Base-by-base conservation (phyloP, 371 early-diverging fungal genomes). In the Batkoa obscura region DNA sequence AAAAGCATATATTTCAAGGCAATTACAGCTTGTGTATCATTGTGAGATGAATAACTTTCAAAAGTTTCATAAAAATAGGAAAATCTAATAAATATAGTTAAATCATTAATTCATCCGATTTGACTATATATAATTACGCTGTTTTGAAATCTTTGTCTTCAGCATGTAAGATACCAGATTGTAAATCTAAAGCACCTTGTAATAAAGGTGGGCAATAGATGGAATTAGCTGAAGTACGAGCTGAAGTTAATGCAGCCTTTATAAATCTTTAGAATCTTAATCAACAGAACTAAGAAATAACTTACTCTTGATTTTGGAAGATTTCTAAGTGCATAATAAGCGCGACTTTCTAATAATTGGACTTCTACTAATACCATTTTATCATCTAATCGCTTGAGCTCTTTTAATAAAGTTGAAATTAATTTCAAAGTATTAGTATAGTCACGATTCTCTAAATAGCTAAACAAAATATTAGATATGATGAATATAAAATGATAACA, bases 81-180 rank as follows among this genome's bases (percentile, higher is more conserved):
- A 65, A 66, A 64, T 8, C 61, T 60, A 46, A 33, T 33, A 48
- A 50, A 43, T 71, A 70, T 45, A 33, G 34, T 31, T n/a, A 35
- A 9, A 32, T 39, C 17, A 41, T 30, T 2, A 38, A 62, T 43
- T 56, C 32, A 34, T 13, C 6, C 6, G 5, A 15, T 56, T 62
- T 58, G 52, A 30, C n/a, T 17, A 6, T 49, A 37, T 13, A 37
- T 34, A 12, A 8, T 42, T 80, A 94, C 62, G 90, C 97, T 1
- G 97, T 98, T 72, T 94, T 93, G 71, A 92, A 98, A 64, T 98
- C 98, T 71, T 91, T 91, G 59, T 98, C 98, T 64, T 98, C 98
- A 43, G 96, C 88, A 62, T 96, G 94, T 59, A 98, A 76, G 41
- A 94, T 85, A 59, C 98, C 98, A 2, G 92, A 90, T 66, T 96